Evolutionary conservation across 177 flowering plant species (phyloP).

Genomic region (Vitis hybrid): DNA sequence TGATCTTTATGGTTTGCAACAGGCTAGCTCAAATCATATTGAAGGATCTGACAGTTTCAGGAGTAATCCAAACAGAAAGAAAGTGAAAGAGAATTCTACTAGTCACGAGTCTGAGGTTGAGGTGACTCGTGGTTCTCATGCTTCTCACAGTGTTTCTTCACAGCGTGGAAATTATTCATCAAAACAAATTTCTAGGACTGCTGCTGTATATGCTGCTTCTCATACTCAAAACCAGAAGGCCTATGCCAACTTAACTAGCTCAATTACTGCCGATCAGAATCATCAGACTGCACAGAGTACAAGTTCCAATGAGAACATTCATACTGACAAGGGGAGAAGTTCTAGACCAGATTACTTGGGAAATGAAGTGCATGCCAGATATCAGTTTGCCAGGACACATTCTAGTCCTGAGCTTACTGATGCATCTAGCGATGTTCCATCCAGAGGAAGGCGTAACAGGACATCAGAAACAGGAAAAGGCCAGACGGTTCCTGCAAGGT

Average conservation of each 20-base stretch:
- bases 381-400: constrained; percentile 69
- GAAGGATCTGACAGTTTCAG: constrained; percentile 31
- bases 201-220: constrained; percentile 36
- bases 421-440: constrained; percentile 40
- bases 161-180: no score
- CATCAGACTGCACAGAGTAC: constrained; percentile 13
- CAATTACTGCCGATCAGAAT: constrained; percentile 39
- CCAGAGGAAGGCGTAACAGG: constrained; percentile 45
- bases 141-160: constrained; percentile 16
- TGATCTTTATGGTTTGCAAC: constrained; percentile 34
- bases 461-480: constrained; percentile 45
- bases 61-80: constrained; percentile 27
- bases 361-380: constrained; percentile 53
- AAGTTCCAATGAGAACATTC: constrained; percentile 27
- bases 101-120: constrained; percentile 36
- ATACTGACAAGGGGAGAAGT: constrained; percentile 36
- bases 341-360: constrained; percentile 34
- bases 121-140: constrained; percentile 12
- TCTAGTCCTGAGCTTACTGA: constrained; percentile 95
- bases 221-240: constrained; percentile 43
- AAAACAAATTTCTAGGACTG: constrained; percentile 32
- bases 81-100: constrained; percentile 22
- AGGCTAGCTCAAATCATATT: constrained; percentile 30
- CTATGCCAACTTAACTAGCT: constrained; percentile 28
- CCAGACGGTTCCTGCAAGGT: constrained; percentile 39